A percentile compares a stretch with the other conserved stretches of the same genome.
Conservation (phyloP, 73 alveolate genomes). For the Tetrahymena thermophila region DNA sequence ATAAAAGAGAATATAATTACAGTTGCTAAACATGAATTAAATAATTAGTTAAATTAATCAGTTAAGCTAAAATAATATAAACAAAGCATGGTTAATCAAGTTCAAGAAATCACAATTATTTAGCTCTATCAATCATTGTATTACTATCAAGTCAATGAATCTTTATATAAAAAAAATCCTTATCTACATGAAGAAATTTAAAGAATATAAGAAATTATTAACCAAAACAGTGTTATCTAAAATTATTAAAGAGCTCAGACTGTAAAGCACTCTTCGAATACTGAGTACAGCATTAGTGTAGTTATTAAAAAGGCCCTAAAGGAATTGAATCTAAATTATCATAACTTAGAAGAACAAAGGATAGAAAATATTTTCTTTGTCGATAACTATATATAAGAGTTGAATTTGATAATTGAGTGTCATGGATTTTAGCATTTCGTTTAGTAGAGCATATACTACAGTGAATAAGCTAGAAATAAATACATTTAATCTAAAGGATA, state of each 20-base stretch:
- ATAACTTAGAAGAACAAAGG: background rate
- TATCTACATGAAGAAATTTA: background rate
- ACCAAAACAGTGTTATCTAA: background rate
- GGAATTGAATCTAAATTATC: background rate
- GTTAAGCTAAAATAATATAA: background rate
- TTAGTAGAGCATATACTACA: background rate
- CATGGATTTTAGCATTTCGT: background rate
- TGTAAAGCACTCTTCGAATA: background rate
- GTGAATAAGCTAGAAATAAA: background rate
- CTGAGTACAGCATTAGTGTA: background rate
- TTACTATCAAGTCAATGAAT: background rate
- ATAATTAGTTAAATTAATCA: background rate
- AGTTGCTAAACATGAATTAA: background rate
- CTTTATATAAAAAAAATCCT: background rate
- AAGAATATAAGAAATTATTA: background rate
- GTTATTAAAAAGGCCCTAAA: background rate
- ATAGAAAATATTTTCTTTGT: background rate
- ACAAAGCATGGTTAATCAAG: background rate
- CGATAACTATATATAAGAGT: background rate
- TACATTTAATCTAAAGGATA: background rate
- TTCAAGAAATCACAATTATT: background rate
- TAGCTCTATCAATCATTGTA: background rate
- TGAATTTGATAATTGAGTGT: background rate
- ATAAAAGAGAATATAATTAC: background rate
- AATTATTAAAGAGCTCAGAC: background rate